These are phyloP conservation scores for Hypoxylon sp. DNA, from an alignment of 2,329 filamentous ascomycete genomes.

Conservation along the genomic window DNA sequence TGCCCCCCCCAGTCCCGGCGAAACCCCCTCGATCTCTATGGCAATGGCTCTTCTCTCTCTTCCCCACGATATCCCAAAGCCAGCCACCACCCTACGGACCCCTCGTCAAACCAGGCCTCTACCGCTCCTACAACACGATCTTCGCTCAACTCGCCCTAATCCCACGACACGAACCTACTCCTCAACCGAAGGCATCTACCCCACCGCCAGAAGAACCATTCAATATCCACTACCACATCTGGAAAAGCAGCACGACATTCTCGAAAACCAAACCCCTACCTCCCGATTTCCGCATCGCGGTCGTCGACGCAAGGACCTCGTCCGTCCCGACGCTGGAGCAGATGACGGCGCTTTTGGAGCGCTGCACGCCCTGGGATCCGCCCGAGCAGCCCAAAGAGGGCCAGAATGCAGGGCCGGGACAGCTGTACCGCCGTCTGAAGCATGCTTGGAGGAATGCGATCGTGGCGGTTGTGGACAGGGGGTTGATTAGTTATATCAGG, in stretches of 20 bases:
- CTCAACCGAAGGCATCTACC: constrained; percentile 43
- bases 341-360: constrained; percentile 77
- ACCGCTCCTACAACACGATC: constrained; percentile 76
- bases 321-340: constrained; percentile 80
- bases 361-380: constrained; percentile 74
- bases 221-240: constrained; percentile 83
- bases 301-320: constrained; percentile 81
- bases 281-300: constrained; percentile 87
- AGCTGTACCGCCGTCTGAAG: constrained; percentile 81
- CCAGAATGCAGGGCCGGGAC: constrained; percentile 56
- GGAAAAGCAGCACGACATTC: constrained; percentile 78
- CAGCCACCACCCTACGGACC: constrained; percentile 63
- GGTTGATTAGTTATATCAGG: constrained; percentile 87
- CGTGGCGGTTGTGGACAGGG: constrained; percentile 89
- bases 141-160: constrained; percentile 83
- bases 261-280: constrained; percentile 82
- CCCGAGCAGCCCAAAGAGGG: constrained; percentile 60
- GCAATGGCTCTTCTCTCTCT: constrained; percentile 67
- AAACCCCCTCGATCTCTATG: constrained; percentile 55
- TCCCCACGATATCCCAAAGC: constrained; percentile 49
- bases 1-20: constrained; percentile 34
- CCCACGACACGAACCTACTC: constrained; percentile 73
- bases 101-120: constrained; percentile 72
- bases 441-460: constrained; percentile 87
- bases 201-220: constrained; percentile 66